Base-by-base conservation (phyloP, 352 stramenopile genomes). In the Phytophthora ohioensis region DNA sequence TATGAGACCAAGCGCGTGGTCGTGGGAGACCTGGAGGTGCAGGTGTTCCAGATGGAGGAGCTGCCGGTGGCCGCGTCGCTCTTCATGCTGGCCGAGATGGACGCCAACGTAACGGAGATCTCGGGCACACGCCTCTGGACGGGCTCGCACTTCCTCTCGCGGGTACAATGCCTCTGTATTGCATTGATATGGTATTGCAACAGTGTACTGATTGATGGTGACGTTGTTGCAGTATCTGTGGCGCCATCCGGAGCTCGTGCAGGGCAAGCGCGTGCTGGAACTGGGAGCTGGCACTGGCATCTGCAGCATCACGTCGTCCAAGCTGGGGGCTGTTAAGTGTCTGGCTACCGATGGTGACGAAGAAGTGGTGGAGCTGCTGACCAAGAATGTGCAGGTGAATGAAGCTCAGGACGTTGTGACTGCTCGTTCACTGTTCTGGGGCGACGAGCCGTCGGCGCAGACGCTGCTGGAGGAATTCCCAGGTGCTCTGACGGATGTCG, bases 51-150 rank as follows among this genome's bases (percentile, higher is more conserved):
- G 66, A 89, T 89, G 81, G 77, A 86, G 57, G 81, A 89, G 71
- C 77, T 89, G 17, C 71, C 79, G 2, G 69, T 89, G 17, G 79
- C 79, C 21, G 79, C 73, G 31, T 85, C 78, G 52, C 78, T 89
- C 58, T 85, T 85, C 51, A 89, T 89, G 81, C 62, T 89, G 35
- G 75, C 81, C 9, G 81, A 89, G 63, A 89, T 89, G 81, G 67
- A 84, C 55, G 78, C 77, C 51, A 87, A 87, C 45, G 69, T 76
- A 59, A 80, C 75, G 39, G 87, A 95, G 70, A 95, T 95, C 64
- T 92, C 82, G 55, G 87, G 87, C 54, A 87, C 85, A 65, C 81
- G 87, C 43, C 79, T 92, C 45, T 95, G 87, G 87, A 85, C 88
- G 27, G 87, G 87, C 34, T 91, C 79, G 15, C 74, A 92, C 36